Percentiles rank a stretch among this genome's conserved stretches.
Conservation (phyloP, 2,329 filamentous ascomycete species). For the Trichoderma simmonsii region DNA sequence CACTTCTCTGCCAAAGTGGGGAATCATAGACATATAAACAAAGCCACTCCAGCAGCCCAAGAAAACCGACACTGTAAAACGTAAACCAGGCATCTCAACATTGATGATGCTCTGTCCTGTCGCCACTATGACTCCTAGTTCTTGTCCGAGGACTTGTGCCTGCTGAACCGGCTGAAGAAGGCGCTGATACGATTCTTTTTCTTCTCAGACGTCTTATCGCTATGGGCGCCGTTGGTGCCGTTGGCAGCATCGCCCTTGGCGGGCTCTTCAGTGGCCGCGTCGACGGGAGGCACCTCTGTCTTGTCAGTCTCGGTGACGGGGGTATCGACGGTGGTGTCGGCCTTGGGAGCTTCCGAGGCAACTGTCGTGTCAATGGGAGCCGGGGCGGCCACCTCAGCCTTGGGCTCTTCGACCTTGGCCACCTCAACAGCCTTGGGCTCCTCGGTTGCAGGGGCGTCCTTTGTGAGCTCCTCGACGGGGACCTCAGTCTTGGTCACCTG, state of each 20-base stretch:
- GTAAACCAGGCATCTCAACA: slow-evolving; percentile 14
- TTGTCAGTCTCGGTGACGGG: slow-evolving; percentile 22
- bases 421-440: slow-evolving; percentile 4
- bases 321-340: slow-evolving; percentile 17
- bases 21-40: slow-evolving; percentile 39
- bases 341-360: slow-evolving; percentile 20
- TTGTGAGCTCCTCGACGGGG: slow-evolving; percentile 30
- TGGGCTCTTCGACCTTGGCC: slow-evolving; percentile 16
- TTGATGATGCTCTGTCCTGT: slow-evolving; percentile 16
- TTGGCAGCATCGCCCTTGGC: slow-evolving; percentile 24
- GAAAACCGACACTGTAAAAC: slow-evolving; percentile 27
- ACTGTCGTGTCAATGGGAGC: slow-evolving; percentile 6
- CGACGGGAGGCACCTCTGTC: slow-evolving; percentile 19
- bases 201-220: slow-evolving; percentile 36
- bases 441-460: slow-evolving; percentile 25
- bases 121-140: slow-evolving; percentile 22
- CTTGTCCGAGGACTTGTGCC: slow-evolving; percentile 43
- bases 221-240: slow-evolving; percentile 21
- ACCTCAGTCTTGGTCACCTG: slow-evolving; percentile 24
- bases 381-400: background rate
- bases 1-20: slow-evolving; percentile 34
- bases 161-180: slow-evolving; percentile 58
- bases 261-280: slow-evolving; percentile 17
- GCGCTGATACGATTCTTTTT: slow-evolving; percentile 64
- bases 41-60: slow-evolving; percentile 35